Conservation (phyloP, 768 basidiomycete genomes). For the Boletus bicolor region DNA sequence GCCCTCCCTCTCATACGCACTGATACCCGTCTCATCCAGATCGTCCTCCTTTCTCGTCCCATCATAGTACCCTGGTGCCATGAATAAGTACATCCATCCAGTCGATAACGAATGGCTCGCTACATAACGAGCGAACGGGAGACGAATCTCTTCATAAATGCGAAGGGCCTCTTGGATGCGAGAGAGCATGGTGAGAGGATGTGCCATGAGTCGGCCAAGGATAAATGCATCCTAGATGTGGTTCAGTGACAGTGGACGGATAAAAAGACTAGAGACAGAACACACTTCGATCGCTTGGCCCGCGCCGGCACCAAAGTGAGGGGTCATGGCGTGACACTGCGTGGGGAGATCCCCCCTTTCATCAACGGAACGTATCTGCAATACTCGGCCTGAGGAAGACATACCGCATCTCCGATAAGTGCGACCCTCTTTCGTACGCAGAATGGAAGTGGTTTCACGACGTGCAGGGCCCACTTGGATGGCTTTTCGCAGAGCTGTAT, state of each 20-base stretch:
- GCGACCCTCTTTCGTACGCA: conserved; percentile 40
- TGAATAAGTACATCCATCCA: conserved; percentile 21
- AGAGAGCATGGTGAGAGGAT: conserved; percentile 6
- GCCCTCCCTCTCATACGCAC: conserved; percentile 15
- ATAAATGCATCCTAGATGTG: conserved; percentile 18
- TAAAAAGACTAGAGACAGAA: background rate
- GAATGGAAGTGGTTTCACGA: conserved; percentile 38
- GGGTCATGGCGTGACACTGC: conserved; percentile 26
- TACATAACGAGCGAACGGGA: conserved; percentile 15
- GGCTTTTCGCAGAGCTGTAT: conserved; percentile 35
- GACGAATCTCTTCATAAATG: conserved; percentile 5
- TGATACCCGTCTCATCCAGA: conserved; percentile 7
- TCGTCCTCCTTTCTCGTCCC: conserved; percentile 14
- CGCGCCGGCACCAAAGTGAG: conserved; percentile 22
- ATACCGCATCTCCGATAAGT: conserved; percentile 50
- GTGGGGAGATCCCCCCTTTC: too few relatives aligned
- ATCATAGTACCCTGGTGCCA: conserved; percentile 19
- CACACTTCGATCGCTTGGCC: conserved; percentile 25
- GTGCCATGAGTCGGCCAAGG: conserved; percentile 24
- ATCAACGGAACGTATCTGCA: background rate
- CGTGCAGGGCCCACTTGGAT: conserved; percentile 45
- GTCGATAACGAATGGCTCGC: conserved; percentile 14
- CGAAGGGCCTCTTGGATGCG: conserved; percentile 1
- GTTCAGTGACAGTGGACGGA: background rate
- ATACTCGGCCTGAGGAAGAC: background rate